These are phyloP conservation scores for Candida dajiaensis DNA, from an alignment of 805 yeast species.

Conservation along the genomic window DNA sequence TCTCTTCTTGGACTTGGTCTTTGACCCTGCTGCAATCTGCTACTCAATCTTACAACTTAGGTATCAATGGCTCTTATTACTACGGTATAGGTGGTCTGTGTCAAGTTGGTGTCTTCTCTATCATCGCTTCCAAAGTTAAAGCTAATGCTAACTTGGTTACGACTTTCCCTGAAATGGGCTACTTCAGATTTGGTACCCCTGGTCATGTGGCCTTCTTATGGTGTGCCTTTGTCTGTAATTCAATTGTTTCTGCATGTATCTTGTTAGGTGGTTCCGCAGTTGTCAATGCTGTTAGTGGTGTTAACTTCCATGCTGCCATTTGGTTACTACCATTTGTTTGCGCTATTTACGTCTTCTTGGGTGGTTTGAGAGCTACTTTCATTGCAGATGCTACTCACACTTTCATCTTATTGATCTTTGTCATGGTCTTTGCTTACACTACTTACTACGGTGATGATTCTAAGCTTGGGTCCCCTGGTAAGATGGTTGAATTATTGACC, in stretches of 20 bases:
- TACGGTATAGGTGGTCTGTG: constrained; percentile 21
- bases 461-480: constrained; percentile 30
- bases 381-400: constrained; percentile 48
- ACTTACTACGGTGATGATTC: constrained; percentile 11
- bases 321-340: constrained; percentile 44
- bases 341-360: constrained; percentile 42
- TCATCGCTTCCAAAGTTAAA: constrained; percentile 31
- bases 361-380: constrained; percentile 49
- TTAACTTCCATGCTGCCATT: constrained; percentile 40
- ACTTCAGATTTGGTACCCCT: constrained; percentile 33
- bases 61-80: constrained; percentile 27
- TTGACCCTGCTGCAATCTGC: constrained; percentile 27
- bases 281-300: constrained; percentile 36
- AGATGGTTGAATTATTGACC: constrained; percentile 36
- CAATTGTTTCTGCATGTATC: constrained; percentile 36
- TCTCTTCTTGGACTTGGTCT: constrained; percentile 36
- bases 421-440: constrained; percentile 28
- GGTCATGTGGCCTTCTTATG: constrained; percentile 33
- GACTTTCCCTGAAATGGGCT: constrained; percentile 37
- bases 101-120: constrained; percentile 29
- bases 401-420: constrained; percentile 35
- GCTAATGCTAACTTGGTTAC: constrained; percentile 32
- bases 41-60: constrained; percentile 25
- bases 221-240: constrained; percentile 35
- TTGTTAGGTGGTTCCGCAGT: constrained; percentile 41